Percentiles rank a stretch among this genome's conserved stretches.
Conservation (phyloP, 495 filamentous ascomycete species). For the Aspergillus avenaceus region DNA sequence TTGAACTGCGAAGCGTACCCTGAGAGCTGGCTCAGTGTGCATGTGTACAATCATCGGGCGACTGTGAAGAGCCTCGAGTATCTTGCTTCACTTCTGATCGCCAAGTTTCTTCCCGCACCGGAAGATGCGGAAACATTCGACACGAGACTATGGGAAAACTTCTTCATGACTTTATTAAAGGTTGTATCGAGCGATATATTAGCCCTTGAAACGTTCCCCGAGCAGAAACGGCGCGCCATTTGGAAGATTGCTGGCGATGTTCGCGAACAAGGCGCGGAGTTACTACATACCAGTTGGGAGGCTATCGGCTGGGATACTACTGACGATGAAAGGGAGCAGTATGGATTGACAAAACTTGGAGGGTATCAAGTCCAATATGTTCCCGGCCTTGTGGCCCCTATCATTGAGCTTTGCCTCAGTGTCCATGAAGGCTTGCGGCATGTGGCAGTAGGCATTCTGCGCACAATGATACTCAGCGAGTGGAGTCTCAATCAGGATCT, state of each 20-base stretch:
- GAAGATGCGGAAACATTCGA: slow-evolving; percentile 93
- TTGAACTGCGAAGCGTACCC: slow-evolving; percentile 89
- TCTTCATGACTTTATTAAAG: slow-evolving; percentile 84
- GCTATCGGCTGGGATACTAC: slow-evolving; percentile 95
- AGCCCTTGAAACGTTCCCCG: slow-evolving; percentile 92
- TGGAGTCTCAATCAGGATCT: slow-evolving; percentile 96
- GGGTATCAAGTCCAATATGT: slow-evolving; percentile 99
- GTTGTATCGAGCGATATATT: slow-evolving; percentile 84
- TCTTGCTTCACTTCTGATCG: slow-evolving; percentile 69
- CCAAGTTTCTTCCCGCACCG: slow-evolving; percentile 75
- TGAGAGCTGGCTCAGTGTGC: slow-evolving; percentile 81
- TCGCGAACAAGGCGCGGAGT: slow-evolving; percentile 80
- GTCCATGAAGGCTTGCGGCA: slow-evolving; percentile 87
- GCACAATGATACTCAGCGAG: slow-evolving; percentile 97
- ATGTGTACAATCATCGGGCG: slow-evolving; percentile 92
- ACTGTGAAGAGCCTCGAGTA: slow-evolving; percentile 86
- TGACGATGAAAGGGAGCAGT: slow-evolving; percentile 66
- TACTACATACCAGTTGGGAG: slow-evolving; percentile 84
- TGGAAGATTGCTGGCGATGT: slow-evolving; percentile 99
- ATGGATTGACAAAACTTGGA: slow-evolving; percentile 79
- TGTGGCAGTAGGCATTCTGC: slow-evolving; percentile 87
- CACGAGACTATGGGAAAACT: slow-evolving; percentile 88
- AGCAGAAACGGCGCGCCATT: slow-evolving; percentile 91
- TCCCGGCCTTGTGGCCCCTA: slow-evolving; percentile 81
- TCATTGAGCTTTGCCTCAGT: slow-evolving; percentile 90